These are phyloP conservation scores for Neltuma alba DNA, from an alignment of 306 rosid species.

Conservation along the genomic window DNA sequence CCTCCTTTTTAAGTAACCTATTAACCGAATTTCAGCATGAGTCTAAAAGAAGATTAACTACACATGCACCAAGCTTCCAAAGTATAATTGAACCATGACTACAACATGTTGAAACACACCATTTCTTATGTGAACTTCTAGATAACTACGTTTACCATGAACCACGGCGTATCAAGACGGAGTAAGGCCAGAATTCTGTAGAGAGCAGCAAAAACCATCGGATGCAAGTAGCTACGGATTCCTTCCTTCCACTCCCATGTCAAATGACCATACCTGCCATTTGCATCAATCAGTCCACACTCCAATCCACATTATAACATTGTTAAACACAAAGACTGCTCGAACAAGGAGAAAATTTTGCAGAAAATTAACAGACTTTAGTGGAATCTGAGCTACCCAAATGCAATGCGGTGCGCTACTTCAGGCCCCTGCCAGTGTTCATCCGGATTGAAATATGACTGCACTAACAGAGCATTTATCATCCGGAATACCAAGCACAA, in stretches of 20 bases:
- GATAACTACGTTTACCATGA: constrained; percentile 63
- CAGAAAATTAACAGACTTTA: background rate
- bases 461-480: constrained; percentile 70
- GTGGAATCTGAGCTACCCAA: constrained; percentile 53
- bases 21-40: background rate
- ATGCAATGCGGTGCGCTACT: constrained; percentile 83
- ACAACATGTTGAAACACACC: constrained; percentile 5
- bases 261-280: constrained; percentile 80
- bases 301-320: constrained; percentile 19
- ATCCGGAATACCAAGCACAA: constrained; percentile 77
- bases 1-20: background rate
- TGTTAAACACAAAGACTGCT: background rate
- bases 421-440: constrained; percentile 98
- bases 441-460: constrained; percentile 92
- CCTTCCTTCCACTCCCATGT: constrained; percentile 98
- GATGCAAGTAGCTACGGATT: constrained; percentile 87
- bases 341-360: background rate
- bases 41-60: background rate
- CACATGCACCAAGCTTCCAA: background rate
- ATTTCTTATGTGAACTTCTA: background rate
- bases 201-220: constrained; percentile 74
- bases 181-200: constrained; percentile 65
- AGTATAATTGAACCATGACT: background rate
- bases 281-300: constrained; percentile 2
- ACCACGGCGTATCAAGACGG: constrained; percentile 72